A percentile compares a stretch with the other conserved stretches of the same genome.
These are phyloP conservation scores for Russula dissimulans DNA, from an alignment of 768 basidiomycete species.

Conservation along the genomic window DNA sequence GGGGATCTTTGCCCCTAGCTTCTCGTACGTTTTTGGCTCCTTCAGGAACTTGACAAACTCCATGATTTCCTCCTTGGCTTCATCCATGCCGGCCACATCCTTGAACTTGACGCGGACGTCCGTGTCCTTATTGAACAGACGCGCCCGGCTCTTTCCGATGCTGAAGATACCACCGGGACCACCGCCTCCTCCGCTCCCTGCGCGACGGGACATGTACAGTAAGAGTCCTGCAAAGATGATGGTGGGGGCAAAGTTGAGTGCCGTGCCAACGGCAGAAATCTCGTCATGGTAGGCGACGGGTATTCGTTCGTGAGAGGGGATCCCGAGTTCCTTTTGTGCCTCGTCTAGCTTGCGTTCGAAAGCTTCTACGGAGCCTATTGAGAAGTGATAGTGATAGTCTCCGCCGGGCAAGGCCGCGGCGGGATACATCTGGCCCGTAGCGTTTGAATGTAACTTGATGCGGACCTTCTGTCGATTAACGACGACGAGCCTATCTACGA, in stretches of 20 bases:
- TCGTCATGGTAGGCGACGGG: slow-evolving; percentile 97
- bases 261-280: slow-evolving; percentile 70
- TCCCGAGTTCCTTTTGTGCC: slow-evolving; percentile 85
- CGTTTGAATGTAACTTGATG: slow-evolving; percentile 87
- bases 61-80: slow-evolving; percentile 99
- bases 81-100: slow-evolving; percentile 99
- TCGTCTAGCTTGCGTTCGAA: slow-evolving; percentile 95
- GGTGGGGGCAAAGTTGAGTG: slow-evolving; percentile 92
- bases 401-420: slow-evolving; percentile 40
- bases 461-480: slow-evolving; percentile 87
- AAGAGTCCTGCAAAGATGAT: slow-evolving; percentile 84
- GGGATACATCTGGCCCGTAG: slow-evolving; percentile 70
- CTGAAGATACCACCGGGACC: slow-evolving; percentile 88
- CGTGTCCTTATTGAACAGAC: slow-evolving; percentile 94
- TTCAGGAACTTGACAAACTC: slow-evolving; percentile 99
- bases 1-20: slow-evolving; percentile 94
- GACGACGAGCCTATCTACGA: slow-evolving; percentile 89
- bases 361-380: slow-evolving; percentile 93
- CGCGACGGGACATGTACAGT: slow-evolving; percentile 75
- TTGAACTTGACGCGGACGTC: slow-evolving; percentile 89
- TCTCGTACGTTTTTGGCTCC: slow-evolving; percentile 90
- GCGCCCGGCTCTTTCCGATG: slow-evolving; percentile 92
- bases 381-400: slow-evolving; percentile 90
- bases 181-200: slow-evolving; percentile 48
- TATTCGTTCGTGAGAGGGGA: slow-evolving; percentile 86